A percentile compares a stretch with the other conserved stretches of the same genome.
phyloP scores from a whole-genome alignment of 2,329 filamentous ascomycete genomes.

The Beauveria rudraprayagi region DNA sequence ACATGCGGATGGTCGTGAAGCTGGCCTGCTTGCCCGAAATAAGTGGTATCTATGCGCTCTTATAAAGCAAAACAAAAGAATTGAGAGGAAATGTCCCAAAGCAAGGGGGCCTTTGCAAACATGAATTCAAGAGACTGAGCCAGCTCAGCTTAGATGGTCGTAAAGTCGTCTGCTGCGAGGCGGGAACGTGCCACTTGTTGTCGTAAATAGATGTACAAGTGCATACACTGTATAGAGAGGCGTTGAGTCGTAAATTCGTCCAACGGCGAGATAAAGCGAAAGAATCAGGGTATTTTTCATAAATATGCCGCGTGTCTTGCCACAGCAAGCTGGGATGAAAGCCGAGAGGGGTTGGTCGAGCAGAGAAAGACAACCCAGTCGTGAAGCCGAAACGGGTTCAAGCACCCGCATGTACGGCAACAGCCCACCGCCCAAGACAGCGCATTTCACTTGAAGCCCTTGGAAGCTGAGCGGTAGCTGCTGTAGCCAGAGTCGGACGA shows the following conservation, averaged over 20 bases:
- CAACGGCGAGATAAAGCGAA: neutral
- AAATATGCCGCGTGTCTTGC: neutral
- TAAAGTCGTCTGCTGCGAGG: neutral
- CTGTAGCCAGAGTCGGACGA: conserved; percentile 49
- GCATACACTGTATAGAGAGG: neutral
- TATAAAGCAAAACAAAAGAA: too few relatives aligned
- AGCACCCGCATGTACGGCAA: conserved; percentile 33
- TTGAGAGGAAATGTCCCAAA: neutral
- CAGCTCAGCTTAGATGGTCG: neutral
- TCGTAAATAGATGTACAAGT: neutral
- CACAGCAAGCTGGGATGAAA: conserved; percentile 37
- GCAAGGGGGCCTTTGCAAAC: neutral
- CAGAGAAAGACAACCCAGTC: conserved; percentile 43
- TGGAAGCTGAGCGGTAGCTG: conserved; percentile 37
- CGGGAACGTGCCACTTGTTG: neutral
- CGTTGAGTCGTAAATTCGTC: too few relatives aligned
- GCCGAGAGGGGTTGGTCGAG: conserved; percentile 38
- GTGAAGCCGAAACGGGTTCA: conserved; percentile 30
- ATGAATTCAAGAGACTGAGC: neutral
- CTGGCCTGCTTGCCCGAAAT: neutral
- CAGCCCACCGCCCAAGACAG: conserved; percentile 32
- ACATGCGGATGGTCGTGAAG: neutral
- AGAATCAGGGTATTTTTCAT: neutral
- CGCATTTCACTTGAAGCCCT: conserved; percentile 30
- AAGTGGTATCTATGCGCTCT: neutral